Evolutionary conservation across 2,329 filamentous ascomycete species (phyloP), one percentile per base, ranked within the genome.

Genomic region (Cordyceps tenuipes): DNA sequence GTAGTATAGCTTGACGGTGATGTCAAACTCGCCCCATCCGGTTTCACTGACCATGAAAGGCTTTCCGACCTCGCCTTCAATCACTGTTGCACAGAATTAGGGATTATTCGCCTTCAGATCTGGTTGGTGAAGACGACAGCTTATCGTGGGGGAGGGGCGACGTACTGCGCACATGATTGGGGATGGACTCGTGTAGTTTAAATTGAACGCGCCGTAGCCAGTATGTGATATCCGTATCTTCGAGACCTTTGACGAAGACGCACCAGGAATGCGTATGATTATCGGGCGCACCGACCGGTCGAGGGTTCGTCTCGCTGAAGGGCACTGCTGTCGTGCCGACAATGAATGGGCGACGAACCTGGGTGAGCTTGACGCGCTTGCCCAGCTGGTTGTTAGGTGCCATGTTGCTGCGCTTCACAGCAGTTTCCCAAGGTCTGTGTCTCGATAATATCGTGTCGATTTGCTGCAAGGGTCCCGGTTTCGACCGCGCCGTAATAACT

Each of bases 161-260:
- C 81, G 63, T 72, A 83, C 83, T 96, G 66, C 94, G 88, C 23
- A 94, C 82, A 61, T 89, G 89, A 73, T 97, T 96, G 31, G 91
- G 87, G 72, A 97, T 97, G 10, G 93, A 97, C 74, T 97, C 92
- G 79, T 97, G 93, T 17, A 99, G 84, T 74, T 97, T 97, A 77
- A 99, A 99, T 72, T 97, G 92, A 1, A 99, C 93, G 68, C 96
- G 93, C 61, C 93, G 90, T 65, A 97, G 82, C 91, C 94, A 99
- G 74, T 96, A 94, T 31, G 90, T 91, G 65, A 97, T 88, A 70
- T 96, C 90, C 62, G 90, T 89, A 72, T 90, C 90, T 68, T 96
- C 91, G 58, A 96, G 81, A 51, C 92, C 91, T 70, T 89, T 89
- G 61, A 99, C 90, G 73, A 95, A 97, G 64, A 97, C 90, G 69